A percentile compares a stretch with the other conserved stretches of the same genome.
These are phyloP conservation scores for Byssoonygena ceratinophila DNA, from an alignment of 2,329 filamentous ascomycete genomes.

Conservation along the genomic window DNA sequence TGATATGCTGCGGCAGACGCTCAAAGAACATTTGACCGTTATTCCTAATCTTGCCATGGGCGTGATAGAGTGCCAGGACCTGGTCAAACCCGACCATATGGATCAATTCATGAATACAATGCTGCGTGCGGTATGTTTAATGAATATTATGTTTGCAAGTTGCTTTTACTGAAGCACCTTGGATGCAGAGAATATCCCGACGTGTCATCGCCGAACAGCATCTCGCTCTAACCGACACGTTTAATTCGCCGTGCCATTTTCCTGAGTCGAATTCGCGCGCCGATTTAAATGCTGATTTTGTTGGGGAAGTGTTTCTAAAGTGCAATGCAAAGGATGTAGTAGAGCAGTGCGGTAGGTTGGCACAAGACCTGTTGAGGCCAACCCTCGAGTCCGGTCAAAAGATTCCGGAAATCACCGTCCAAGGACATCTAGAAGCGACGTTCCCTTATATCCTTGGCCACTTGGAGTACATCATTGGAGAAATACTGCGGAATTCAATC, in stretches of 20 bases:
- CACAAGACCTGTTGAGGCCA: constrained; percentile 61
- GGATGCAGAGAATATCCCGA: constrained; percentile 68
- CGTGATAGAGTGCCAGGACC: constrained; percentile 74
- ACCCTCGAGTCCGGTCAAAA: constrained; percentile 61
- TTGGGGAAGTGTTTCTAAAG: constrained; percentile 89
- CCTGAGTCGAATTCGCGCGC: constrained; percentile 60
- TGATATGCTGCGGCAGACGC: constrained; percentile 62
- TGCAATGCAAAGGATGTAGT: constrained; percentile 87
- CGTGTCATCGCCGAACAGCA: constrained; percentile 97
- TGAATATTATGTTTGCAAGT: background rate
- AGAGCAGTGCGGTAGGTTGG: constrained; percentile 65
- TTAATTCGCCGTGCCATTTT: constrained; percentile 81
- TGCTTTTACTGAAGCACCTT: background rate
- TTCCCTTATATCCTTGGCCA: constrained; percentile 96
- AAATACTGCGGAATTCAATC: constrained; percentile 87
- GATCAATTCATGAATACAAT: constrained; percentile 95
- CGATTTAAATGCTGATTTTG: constrained; percentile 63
- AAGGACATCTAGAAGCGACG: constrained; percentile 76
- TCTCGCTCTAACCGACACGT: constrained; percentile 86
- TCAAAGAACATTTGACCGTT: constrained; percentile 80
- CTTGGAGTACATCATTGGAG: constrained; percentile 92
- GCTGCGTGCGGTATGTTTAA: constrained; percentile 60
- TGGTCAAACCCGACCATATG: constrained; percentile 69
- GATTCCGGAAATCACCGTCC: constrained; percentile 70
- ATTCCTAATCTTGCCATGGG: constrained; percentile 93